phyloP scores from a whole-genome alignment of 176 grass and related monocot genomes.

The Zizania latifolia region DNA sequence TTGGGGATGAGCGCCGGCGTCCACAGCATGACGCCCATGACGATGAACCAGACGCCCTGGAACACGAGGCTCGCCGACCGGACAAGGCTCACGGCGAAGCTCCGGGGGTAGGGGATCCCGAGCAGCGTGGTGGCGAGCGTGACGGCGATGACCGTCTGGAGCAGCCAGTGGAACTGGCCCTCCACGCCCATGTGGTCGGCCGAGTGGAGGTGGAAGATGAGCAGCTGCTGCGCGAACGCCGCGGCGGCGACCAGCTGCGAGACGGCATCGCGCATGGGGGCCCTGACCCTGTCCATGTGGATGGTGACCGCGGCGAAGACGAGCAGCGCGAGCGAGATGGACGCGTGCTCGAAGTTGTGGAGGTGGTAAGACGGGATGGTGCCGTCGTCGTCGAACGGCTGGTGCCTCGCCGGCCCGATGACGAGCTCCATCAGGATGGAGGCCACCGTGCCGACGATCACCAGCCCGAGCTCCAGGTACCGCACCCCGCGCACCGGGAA shows the following conservation, averaged over 20 bases:
- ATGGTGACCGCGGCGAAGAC: constrained; percentile 63
- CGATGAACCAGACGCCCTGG: constrained; percentile 75
- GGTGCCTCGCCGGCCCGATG: constrained; percentile 72
- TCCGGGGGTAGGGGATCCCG: constrained; percentile 45
- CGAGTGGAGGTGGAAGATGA: constrained; percentile 82
- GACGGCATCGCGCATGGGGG: constrained; percentile 45
- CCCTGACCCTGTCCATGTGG: constrained; percentile 45
- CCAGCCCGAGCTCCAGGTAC: constrained; percentile 60
- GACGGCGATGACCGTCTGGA: constrained; percentile 67
- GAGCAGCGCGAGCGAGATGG: constrained; percentile 75
- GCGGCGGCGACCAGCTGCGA: constrained; percentile 46
- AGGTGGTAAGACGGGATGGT: constrained; percentile 86
- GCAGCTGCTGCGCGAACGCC: constrained; percentile 74
- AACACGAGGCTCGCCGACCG: constrained; percentile 67
- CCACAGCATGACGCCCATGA: constrained; percentile 95
- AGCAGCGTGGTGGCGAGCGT: constrained; percentile 63
- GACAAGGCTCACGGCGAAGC: constrained; percentile 60
- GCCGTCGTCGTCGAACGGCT: constrained; percentile 78
- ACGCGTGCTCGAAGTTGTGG: constrained; percentile 98
- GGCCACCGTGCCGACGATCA: constrained; percentile 38
- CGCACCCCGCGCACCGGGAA: constrained; percentile 47
- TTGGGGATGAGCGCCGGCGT: constrained; percentile 65
- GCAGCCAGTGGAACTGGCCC: constrained; percentile 77
- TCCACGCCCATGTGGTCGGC: constrained; percentile 89
- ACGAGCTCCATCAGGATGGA: constrained; percentile 92